Base-by-base conservation (phyloP, 2,329 filamentous ascomycete species). In the Fusarium verrucosum region DNA sequence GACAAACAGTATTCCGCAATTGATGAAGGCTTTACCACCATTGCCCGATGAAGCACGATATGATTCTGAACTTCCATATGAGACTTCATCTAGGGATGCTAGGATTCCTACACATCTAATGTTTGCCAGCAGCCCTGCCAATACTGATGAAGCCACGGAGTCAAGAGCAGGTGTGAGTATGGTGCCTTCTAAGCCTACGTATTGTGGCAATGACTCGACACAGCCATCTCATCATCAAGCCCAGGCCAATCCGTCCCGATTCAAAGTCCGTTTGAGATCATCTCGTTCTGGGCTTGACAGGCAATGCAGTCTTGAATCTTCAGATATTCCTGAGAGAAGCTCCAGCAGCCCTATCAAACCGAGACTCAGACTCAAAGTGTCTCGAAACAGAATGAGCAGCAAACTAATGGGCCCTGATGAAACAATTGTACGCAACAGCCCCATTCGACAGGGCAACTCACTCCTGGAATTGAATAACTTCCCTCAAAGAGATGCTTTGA, bases 21-120 rank as follows among this genome's bases (percentile, higher is more conserved):
- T 85, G 14, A 85, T 85, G 82, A 85, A 85, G 68, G 78, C 80
- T 20, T 65, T 85, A 37, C 83, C 83, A 14, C 75, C 80, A 14
- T 64, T 84, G 9, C 82, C 82, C 5, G 71, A 70, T 6, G 73
- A 75, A 30, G 56, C 56, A 11, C 40, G 53, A 11, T 9, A 41
- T 16, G 40, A 30, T 8, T 32, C 13, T 9, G 57, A 63, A 52
- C 38, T 33, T 38, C 43, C 16, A 17, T 33, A 19, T 37, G 42
- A 20, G 28, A 35, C 41, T 22, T 30, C 56, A 1, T 53, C 49
- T 11, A 51, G 38, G 7, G 53, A 64, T 25, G 20, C 32, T 5
- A 51, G 62, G 35, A 23, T 50, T 33, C 50, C 64, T 13, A 53
- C 60, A 22, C 17, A 53, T 30, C n/a, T 62, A 23, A 47, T 62